Percentiles rank a stretch among this genome's conserved stretches.
Evolutionary conservation across 352 stramenopile genomes (phyloP).

Genomic region (Pythium periplocum): DNA sequence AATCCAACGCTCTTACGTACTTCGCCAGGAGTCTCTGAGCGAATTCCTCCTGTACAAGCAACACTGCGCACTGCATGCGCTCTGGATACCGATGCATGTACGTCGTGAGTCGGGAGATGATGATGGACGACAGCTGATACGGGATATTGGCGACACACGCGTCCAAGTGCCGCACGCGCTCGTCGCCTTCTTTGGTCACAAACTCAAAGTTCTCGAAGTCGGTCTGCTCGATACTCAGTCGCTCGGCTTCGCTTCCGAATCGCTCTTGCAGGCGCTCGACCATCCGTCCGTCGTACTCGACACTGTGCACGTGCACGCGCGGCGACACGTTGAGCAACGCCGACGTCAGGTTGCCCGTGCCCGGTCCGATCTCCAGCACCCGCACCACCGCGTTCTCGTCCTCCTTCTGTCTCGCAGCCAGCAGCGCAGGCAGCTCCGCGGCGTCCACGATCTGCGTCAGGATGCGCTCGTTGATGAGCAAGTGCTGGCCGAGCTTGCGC

Average conservation of each 20-base stretch:
- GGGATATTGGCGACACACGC: slow-evolving; percentile 84
- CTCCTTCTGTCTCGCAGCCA: slow-evolving; percentile 2
- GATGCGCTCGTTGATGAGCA: slow-evolving; percentile 62
- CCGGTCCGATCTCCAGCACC: slow-evolving; percentile 83
- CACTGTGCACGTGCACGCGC: slow-evolving; percentile 46
- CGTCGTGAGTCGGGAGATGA: slow-evolving; percentile 68
- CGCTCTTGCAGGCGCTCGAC: slow-evolving; percentile 58
- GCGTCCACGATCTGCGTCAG: slow-evolving; percentile 61
- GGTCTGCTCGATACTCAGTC: slow-evolving; percentile 29
- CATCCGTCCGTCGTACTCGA: slow-evolving; percentile 81
- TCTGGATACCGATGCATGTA: slow-evolving; percentile 60
- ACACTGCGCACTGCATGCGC: slow-evolving; percentile 52
- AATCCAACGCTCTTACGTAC: slow-evolving; percentile 17
- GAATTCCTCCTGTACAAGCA: slow-evolving; percentile 86
- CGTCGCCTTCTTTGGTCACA: slow-evolving; percentile 6
- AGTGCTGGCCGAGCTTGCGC: slow-evolving; percentile 78
- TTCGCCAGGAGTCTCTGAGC: slow-evolving; percentile 63
- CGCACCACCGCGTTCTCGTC: slow-evolving; percentile 15
- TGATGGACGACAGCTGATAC: slow-evolving; percentile 83
- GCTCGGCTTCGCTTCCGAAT: slow-evolving; percentile 28
- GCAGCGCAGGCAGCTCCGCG: slow-evolving; percentile 34
- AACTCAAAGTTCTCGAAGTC: slow-evolving; percentile 46
- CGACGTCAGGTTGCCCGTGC: slow-evolving; percentile 84
- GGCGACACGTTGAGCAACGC: slow-evolving; percentile 45
- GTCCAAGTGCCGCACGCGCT: slow-evolving; percentile 31